phyloP scores from a whole-genome alignment of 345 rosid species.

The Reutealis trisperma region DNA sequence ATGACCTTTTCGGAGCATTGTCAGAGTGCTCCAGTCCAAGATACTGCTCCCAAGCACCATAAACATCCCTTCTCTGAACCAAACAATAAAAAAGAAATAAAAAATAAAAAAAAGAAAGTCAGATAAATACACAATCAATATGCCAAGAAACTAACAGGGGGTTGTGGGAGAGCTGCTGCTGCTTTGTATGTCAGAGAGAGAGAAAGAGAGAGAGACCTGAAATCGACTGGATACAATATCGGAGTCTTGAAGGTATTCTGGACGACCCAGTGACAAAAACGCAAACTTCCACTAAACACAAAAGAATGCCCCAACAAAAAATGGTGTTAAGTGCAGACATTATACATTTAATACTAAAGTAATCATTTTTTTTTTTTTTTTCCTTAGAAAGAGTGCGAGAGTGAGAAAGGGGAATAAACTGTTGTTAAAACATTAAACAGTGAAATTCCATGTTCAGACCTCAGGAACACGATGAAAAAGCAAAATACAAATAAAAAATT shows the following conservation, averaged over 20 bases:
- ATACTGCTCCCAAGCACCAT: constrained; percentile 97
- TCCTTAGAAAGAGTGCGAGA: too few relatives aligned
- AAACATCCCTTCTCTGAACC: constrained; percentile 75
- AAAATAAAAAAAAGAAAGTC: too few relatives aligned
- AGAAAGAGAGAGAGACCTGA: constrained; percentile 20
- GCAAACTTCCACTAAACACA: constrained; percentile 40
- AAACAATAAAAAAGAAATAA: background rate
- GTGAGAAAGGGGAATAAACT: too few relatives aligned
- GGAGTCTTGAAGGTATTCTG: constrained; percentile 40
- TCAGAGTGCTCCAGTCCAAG: constrained; percentile 95
- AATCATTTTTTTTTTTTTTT: too few relatives aligned
- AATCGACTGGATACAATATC: constrained; percentile 33
- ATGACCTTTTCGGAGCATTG: constrained; percentile 77
- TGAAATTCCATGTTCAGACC: too few relatives aligned
- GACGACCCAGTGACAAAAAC: constrained; percentile 71
- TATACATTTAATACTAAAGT: background rate
- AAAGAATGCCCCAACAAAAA: background rate
- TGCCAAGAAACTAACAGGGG: background rate
- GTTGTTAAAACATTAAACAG: background rate
- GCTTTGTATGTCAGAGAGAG: background rate
- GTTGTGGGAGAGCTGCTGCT: background rate
- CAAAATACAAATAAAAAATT: background rate
- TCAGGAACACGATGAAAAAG: background rate
- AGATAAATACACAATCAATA: background rate
- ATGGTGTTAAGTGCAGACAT: background rate